Conservation (phyloP, 2,329 filamentous ascomycete genomes). For the Xylaria sp. region DNA sequence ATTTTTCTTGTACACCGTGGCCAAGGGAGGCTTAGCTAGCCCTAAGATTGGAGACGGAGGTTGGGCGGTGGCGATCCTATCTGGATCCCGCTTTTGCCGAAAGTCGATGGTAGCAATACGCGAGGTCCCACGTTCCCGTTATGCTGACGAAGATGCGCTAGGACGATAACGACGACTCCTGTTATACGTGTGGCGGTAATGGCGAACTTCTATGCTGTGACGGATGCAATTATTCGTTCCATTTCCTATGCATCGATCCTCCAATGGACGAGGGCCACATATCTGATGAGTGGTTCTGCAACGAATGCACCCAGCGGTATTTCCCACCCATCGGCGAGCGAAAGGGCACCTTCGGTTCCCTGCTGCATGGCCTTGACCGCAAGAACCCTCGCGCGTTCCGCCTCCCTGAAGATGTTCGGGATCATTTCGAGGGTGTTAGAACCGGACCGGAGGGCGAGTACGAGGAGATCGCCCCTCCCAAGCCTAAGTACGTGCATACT, state of each 20-base stretch:
- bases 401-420: slow-evolving; percentile 71
- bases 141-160: slow-evolving; percentile 42
- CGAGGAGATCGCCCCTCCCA: slow-evolving; percentile 62
- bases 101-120: slow-evolving; percentile 37
- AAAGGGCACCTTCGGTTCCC: slow-evolving; percentile 61
- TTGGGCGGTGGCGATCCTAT: slow-evolving; percentile 29
- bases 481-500: slow-evolving; percentile 58
- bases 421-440: slow-evolving; percentile 78
- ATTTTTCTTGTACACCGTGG: slow-evolving; percentile 12
- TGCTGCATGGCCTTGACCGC: slow-evolving; percentile 67
- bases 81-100: slow-evolving; percentile 40
- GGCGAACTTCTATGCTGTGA: slow-evolving; percentile 93
- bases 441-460: slow-evolving; percentile 80
- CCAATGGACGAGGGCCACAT: slow-evolving; percentile 66
- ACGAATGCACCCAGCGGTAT: slow-evolving; percentile 62
- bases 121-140: slow-evolving; percentile 28
- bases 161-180: slow-evolving; percentile 87
- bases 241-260: slow-evolving; percentile 86
- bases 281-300: slow-evolving; percentile 84
- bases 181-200: slow-evolving; percentile 80
- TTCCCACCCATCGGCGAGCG: slow-evolving; percentile 50
- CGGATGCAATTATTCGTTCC: slow-evolving; percentile 86
- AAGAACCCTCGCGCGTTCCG: slow-evolving; percentile 73
- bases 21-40: slow-evolving; percentile 24
- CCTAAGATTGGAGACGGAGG: slow-evolving; percentile 22